Evolutionary conservation across 73 alveolate species (phyloP), one percentile per base, ranked within the genome.

Genomic region (Paramecium biaurelia): DNA sequence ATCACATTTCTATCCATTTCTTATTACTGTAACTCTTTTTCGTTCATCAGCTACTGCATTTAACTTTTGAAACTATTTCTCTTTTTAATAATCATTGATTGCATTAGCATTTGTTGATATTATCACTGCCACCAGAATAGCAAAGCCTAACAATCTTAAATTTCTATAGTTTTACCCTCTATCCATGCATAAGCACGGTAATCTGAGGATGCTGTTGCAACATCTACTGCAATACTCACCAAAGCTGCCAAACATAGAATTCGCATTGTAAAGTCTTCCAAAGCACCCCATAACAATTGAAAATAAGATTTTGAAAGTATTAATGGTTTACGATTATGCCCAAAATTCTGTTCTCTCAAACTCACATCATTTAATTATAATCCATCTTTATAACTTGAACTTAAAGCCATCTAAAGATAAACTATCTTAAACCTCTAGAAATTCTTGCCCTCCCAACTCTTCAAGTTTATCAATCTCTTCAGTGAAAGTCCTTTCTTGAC

Each of bases 251-350:
- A 92, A 21, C 97, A 85, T 43, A 98, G 95, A 41, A 98, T 96
- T 92, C 99, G 92, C 85, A 98, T 92, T 12, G 98, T 98, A 84
- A 95, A 95, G 88, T 98, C 99, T 92, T 98, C 98, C 24, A 98
- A 96, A 84, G 97, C 95, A 53, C 97, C 99, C 84, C 96, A 86
- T 15, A 98, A 86, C 38, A 92, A 59, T 32, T 92, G 38, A 5
- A 47, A 59, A 67, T 82, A 92, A 12, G 94, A 87, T 35, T 59
- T 68, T 12, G 86, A 88, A 30, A 59, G 59, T 18, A 57, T 58
- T 38, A 30, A 7, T 34, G 57, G 79, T 63, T 76, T 86, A 35
- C 87, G 68, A 63, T 86, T 86, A 38, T 86, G 86, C 0, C 93
- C 93, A 63, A 63, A 86, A 34, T 38, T 38, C 23, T 57, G 89